Conservation (phyloP, 2,329 filamentous ascomycete species). For the Hypoxylon sp. region DNA sequence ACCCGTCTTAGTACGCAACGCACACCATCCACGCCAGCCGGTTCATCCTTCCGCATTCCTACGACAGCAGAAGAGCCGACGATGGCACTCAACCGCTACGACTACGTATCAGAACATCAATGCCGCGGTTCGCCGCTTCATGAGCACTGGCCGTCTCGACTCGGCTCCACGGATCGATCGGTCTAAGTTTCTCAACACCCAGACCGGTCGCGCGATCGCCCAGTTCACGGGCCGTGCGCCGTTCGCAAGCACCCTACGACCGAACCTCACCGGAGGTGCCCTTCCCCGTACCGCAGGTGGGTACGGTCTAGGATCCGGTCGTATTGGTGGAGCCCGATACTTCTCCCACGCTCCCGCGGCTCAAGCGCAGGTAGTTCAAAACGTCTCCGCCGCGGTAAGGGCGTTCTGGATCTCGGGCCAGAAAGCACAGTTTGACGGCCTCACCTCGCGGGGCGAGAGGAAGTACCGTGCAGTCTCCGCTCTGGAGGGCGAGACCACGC, state of each 20-base stretch:
- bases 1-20: conserved; percentile 61
- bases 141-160: conserved; percentile 60
- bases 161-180: conserved; percentile 62
- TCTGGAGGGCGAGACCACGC: conserved; percentile 79
- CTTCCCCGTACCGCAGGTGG: conserved; percentile 89
- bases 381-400: conserved; percentile 93
- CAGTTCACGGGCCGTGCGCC: conserved; percentile 82
- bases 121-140: conserved; percentile 65
- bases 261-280: conserved; percentile 91
- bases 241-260: conserved; percentile 89
- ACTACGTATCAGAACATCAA: conserved; percentile 61
- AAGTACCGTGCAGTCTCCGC: conserved; percentile 83
- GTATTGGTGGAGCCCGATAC: conserved; percentile 81
- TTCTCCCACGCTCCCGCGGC: conserved; percentile 91
- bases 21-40: conserved; percentile 61
- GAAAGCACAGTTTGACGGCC: conserved; percentile 88
- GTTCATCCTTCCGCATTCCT: conserved; percentile 67
- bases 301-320: conserved; percentile 82
- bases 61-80: conserved; percentile 65
- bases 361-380: conserved; percentile 91
- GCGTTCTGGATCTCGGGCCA: conserved; percentile 94
- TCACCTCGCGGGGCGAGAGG: conserved; percentile 80
- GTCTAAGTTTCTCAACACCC: conserved; percentile 65
- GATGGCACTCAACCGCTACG: conserved; percentile 64
- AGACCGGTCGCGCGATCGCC: conserved; percentile 66